These are phyloP conservation scores for Diaporthe nobilis DNA, from an alignment of 2,329 filamentous ascomycete species.

Conservation along the genomic window DNA sequence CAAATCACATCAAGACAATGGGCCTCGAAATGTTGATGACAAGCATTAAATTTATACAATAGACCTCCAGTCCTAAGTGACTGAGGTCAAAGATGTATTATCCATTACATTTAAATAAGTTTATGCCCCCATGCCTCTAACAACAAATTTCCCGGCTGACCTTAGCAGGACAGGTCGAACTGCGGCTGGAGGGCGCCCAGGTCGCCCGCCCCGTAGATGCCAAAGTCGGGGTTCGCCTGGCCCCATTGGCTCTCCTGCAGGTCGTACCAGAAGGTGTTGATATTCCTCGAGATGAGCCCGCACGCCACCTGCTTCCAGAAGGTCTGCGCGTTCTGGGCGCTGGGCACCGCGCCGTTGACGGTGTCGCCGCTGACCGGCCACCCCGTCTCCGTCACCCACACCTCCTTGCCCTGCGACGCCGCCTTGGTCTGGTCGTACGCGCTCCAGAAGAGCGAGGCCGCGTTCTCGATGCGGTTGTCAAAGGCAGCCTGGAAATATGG, in stretches of 20 bases:
- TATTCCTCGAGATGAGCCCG: slow-evolving; percentile 68
- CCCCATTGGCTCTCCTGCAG: slow-evolving; percentile 37
- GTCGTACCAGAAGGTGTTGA: slow-evolving; percentile 83
- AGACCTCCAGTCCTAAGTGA: not conserved
- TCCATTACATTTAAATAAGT: slow-evolving; percentile 17
- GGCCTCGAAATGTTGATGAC: not conserved
- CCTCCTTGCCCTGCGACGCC: slow-evolving; percentile 57
- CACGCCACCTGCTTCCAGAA: slow-evolving; percentile 88
- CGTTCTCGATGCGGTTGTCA: slow-evolving; percentile 75
- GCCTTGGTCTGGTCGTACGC: slow-evolving; percentile 65
- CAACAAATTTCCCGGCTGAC: not conserved
- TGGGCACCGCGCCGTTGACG: slow-evolving; percentile 74
- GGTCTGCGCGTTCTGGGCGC: slow-evolving; percentile 76
- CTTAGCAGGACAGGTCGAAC: slow-evolving; percentile 25
- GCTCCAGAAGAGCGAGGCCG: slow-evolving; percentile 77
- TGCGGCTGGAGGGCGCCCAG: slow-evolving; percentile 16
- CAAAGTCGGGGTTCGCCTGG: slow-evolving; percentile 24
- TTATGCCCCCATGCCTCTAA: not conserved
- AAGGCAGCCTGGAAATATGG: slow-evolving; percentile 83
- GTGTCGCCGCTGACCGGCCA: slow-evolving; percentile 82
- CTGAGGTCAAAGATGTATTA: slow-evolving; percentile 10
- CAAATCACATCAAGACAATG: not conserved
- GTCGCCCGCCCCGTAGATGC: slow-evolving; percentile 22
- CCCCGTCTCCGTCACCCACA: slow-evolving; percentile 92
- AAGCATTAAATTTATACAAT: slow-evolving; percentile 4